A percentile compares a stretch with the other conserved stretches of the same genome.
phyloP scores from a whole-genome alignment of 495 filamentous ascomycete species.

The Aspergillus cristatus region DNA sequence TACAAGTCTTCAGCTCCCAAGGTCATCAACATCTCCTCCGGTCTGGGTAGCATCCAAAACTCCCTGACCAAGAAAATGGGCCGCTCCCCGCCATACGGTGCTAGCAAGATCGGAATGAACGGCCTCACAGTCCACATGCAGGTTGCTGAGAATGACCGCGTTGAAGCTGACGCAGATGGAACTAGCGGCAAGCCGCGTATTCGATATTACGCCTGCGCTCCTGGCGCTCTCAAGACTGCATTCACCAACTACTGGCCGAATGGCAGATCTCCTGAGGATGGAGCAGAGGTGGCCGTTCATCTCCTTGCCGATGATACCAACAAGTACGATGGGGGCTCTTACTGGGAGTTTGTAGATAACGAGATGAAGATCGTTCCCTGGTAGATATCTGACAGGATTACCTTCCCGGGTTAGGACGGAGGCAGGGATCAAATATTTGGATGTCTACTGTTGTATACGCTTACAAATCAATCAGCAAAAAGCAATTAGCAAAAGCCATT shows the following conservation, averaged over 20 bases:
- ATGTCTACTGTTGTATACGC: too few relatives aligned
- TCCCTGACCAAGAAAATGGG: conserved; percentile 10
- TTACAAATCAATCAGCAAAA: too few relatives aligned
- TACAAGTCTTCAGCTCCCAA: conserved; percentile 8
- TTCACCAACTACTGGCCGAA: conserved; percentile 22
- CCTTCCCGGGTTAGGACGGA: too few relatives aligned
- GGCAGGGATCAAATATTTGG: too few relatives aligned
- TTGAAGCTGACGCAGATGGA: conserved; percentile 1
- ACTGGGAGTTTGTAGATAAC: conserved; percentile 24
- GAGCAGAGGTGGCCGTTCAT: conserved; percentile 24
- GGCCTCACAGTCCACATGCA: conserved; percentile 25
- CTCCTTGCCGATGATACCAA: conserved; percentile 16
- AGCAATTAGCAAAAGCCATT: too few relatives aligned
- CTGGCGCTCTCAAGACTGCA: conserved; percentile 26
- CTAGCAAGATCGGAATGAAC: conserved; percentile 24
- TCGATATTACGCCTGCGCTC: conserved; percentile 17
- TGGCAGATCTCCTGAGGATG: conserved; percentile 21
- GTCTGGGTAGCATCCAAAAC: conserved; percentile 8
- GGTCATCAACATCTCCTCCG: conserved; percentile 19
- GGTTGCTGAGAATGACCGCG: conserved; percentile 17
- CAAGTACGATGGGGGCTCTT: conserved; percentile 16
- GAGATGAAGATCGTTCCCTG: conserved; percentile 26
- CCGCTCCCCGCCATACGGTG: conserved; percentile 12
- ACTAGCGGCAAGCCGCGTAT: conserved; percentile 7
- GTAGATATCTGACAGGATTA: too few relatives aligned